phyloP scores from a whole-genome alignment of 768 basidiomycete genomes.

The Cystobasidium onofrii region DNA sequence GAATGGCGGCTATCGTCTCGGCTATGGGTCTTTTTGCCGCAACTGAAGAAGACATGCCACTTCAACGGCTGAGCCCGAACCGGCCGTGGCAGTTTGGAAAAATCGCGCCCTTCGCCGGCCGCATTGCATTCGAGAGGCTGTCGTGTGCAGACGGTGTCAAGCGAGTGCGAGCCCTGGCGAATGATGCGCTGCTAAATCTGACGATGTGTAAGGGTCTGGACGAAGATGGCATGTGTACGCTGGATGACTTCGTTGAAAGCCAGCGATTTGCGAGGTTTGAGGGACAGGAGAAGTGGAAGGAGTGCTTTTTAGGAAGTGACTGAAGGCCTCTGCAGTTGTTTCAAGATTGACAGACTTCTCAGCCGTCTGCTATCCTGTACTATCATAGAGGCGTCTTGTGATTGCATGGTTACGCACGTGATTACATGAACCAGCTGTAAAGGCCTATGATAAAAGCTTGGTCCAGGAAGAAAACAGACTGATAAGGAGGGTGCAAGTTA shows the following conservation, averaged over 20 bases:
- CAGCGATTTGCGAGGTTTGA: conserved; percentile 59
- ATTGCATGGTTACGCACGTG: no score
- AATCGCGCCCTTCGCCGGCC: conserved; percentile 65
- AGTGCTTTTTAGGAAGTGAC: neutral
- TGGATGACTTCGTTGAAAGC: conserved; percentile 62
- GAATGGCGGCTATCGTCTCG: conserved; percentile 65
- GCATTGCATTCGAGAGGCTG: conserved; percentile 68
- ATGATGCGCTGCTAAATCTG: conserved; percentile 59
- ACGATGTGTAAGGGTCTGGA: conserved; percentile 56
- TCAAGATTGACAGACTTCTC: no score
- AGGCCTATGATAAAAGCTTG: no score
- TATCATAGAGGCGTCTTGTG: no score
- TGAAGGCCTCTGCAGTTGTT: no score
- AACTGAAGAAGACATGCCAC: conserved; percentile 46
- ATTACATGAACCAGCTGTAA: no score
- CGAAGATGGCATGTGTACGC: conserved; percentile 56
- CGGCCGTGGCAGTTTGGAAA: conserved; percentile 54
- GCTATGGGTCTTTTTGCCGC: conserved; percentile 52
- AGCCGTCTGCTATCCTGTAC: no score
- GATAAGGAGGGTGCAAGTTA: no score
- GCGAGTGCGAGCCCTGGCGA: conserved; percentile 63
- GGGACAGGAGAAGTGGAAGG: conserved; percentile 27
- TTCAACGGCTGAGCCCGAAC: neutral
- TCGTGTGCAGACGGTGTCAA: conserved; percentile 46
- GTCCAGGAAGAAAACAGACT: no score